phyloP scores from a whole-genome alignment of 495 filamentous ascomycete genomes.

The Penicillium cosmopolitanum region DNA sequence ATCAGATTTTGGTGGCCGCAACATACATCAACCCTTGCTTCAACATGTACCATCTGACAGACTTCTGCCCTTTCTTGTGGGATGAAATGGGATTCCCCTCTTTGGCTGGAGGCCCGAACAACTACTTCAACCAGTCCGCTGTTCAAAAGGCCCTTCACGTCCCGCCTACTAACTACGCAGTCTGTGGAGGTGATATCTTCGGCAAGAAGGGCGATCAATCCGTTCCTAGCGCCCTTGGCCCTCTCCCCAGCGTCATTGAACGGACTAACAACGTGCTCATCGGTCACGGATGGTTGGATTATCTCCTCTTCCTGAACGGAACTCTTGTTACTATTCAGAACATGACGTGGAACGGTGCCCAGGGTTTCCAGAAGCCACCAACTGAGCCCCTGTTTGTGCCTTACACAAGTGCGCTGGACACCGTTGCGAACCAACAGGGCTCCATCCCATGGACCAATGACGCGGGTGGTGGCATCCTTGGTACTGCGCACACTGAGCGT shows the following conservation, averaged over 20 bases:
- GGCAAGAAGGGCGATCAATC: conserved; percentile 49
- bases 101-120: conserved; percentile 53
- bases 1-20: conserved; percentile 59
- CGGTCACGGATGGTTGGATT: conserved; percentile 63
- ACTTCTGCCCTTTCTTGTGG: conserved; percentile 74
- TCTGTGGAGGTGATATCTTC: conserved; percentile 64
- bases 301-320: conserved; percentile 64
- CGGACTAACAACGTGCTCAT: conserved; percentile 69
- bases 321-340: conserved; percentile 77
- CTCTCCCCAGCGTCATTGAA: conserved; percentile 74
- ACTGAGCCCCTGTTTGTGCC: conserved; percentile 67
- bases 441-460: conserved; percentile 23
- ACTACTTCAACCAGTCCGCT: conserved; percentile 80
- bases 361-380: conserved; percentile 67
- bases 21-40: conserved; percentile 75
- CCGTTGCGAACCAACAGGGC: conserved; percentile 26
- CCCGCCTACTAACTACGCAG: conserved; percentile 61
- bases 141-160: conserved; percentile 77
- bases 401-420: conserved; percentile 50
- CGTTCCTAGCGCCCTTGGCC: conserved; percentile 49
- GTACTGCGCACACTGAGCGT: conserved; percentile 65
- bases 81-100: conserved; percentile 77
- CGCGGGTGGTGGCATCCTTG: conserved; percentile 61
- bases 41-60: conserved; percentile 75
- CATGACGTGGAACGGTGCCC: conserved; percentile 78